Evolutionary conservation across 805 yeast genomes (phyloP).

Genomic region (Ogataea populi-albae): DNA sequence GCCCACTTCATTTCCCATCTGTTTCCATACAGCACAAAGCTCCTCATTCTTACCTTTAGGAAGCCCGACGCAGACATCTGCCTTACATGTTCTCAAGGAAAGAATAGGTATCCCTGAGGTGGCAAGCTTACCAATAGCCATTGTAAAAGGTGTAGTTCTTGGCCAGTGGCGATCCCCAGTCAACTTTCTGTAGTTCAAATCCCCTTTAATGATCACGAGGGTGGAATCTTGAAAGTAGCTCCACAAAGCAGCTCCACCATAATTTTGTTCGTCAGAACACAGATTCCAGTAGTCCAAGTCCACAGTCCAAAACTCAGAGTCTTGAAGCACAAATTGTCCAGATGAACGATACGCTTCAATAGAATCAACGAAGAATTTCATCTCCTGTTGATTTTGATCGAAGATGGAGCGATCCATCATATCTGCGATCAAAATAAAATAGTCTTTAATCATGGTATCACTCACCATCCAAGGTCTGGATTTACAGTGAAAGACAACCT

Average conservation of each 20-base stretch:
- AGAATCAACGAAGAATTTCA: constrained; percentile 47
- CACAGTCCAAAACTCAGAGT: constrained; percentile 85
- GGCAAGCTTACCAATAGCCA: constrained; percentile 70
- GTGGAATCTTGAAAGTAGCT: constrained; percentile 59
- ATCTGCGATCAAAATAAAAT: constrained; percentile 54
- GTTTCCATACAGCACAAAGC: constrained; percentile 55
- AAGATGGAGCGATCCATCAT: constrained; percentile 52
- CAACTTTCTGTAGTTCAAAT: constrained; percentile 89
- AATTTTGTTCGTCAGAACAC: constrained; percentile 44
- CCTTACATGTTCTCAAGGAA: constrained; percentile 90
- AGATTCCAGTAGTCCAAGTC: constrained; percentile 74
- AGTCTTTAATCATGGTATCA: constrained; percentile 87
- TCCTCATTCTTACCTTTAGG: constrained; percentile 68
- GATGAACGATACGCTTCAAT: constrained; percentile 41
- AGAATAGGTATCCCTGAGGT: constrained; percentile 59
- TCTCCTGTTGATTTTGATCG: constrained; percentile 43
- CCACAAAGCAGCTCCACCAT: constrained; percentile 62
- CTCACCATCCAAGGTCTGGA: constrained; percentile 96
- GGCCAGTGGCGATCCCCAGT: constrained; percentile 92
- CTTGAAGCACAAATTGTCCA: constrained; percentile 50
- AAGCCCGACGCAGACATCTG: constrained; percentile 91
- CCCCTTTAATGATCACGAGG: constrained; percentile 88
- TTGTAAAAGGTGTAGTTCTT: constrained; percentile 67
- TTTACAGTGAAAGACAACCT: constrained; percentile 81
- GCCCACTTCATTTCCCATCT: constrained; percentile 58